Evolutionary conservation across 2,329 filamentous ascomycete genomes (phyloP), one percentile per base, ranked within the genome.

Genomic region (Cytospora schulzeri): DNA sequence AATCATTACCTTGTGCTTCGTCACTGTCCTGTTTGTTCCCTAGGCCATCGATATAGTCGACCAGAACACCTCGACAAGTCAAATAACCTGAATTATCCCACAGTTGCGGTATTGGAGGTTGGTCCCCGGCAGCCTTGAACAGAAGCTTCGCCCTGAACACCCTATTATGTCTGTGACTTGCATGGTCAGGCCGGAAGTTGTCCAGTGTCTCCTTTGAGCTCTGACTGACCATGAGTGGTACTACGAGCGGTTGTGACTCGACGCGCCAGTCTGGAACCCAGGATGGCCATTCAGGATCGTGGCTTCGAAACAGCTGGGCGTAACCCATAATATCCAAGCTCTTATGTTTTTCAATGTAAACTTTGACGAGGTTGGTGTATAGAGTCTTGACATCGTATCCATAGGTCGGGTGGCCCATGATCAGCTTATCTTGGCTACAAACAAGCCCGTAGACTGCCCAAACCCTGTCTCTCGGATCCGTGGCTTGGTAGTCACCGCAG

Each of bases 181-280:
- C 31, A 1, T 14, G 26, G 5, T 50, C 22, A 53, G 63, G 63
- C 31, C 63, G 56, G 24, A 65, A 65, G 19, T 62, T 65, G 22
- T 53, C 63, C 7, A 65, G 50, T 2, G 60, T 51, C 4, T 62
- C 63, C 11, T 58, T 62, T 1, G 63, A 19, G 22, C 63, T 65
- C 28, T 65, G 63, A 31, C 59, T 62, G 19, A 62, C 60, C 63
- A 65, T 65, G 1, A 62, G 54, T 45, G 63, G 59, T 9, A 65
- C 63, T 22, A 62, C 59, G 22, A 35, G 52, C 14, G 63, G 63
- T 3, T 41, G 59, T 3, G 38, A 38, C 8, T 31, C 28, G 15
- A 58, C 54, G 24, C 54, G 63, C 63, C 63, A 65, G 35, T 65
- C 59, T 6, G 59, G 63, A 8, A 62, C 24, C 63, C 63, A 65